phyloP scores from a whole-genome alignment of 495 filamentous ascomycete genomes.

The Daldinia grandis region DNA sequence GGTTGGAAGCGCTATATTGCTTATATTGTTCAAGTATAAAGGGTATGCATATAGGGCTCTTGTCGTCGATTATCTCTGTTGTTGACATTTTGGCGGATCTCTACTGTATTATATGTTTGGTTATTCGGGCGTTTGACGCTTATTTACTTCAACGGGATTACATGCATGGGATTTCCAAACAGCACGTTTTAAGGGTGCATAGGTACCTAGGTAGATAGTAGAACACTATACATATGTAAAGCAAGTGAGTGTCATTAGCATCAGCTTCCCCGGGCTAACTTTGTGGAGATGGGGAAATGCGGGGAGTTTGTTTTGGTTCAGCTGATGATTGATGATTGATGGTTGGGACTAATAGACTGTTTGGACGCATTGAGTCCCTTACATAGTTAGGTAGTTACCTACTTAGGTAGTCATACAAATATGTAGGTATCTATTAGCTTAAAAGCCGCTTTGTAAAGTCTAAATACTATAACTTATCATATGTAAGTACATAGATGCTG shows the following conservation, averaged over 20 bases:
- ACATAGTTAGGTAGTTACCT: no score
- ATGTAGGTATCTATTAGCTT: no score
- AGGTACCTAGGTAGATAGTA: background rate
- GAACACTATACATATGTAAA: background rate
- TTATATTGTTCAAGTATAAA: constrained; percentile 78
- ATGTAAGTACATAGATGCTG: background rate
- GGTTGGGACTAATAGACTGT: constrained; percentile 2
- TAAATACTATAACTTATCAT: background rate
- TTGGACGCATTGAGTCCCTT: background rate
- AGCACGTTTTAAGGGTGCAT: constrained; percentile 1
- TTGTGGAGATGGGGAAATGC: constrained; percentile 36
- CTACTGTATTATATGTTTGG: constrained; percentile 16
- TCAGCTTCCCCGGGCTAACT: constrained; percentile 10
- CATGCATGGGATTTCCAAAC: background rate
- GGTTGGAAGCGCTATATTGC: constrained; percentile 55
- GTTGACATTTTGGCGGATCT: constrained; percentile 23
- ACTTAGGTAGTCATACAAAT: no score
- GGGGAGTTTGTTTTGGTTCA: constrained; percentile 13
- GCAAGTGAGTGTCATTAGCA: background rate
- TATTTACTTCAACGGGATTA: constrained; percentile 9
- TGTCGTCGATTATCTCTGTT: constrained; percentile 77
- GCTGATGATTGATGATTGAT: background rate
- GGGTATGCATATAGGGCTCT: constrained; percentile 84
- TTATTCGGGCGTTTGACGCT: constrained; percentile 28
- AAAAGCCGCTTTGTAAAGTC: background rate